Conservation (phyloP, 306 rosid species). For the Ceratonia siliqua region DNA sequence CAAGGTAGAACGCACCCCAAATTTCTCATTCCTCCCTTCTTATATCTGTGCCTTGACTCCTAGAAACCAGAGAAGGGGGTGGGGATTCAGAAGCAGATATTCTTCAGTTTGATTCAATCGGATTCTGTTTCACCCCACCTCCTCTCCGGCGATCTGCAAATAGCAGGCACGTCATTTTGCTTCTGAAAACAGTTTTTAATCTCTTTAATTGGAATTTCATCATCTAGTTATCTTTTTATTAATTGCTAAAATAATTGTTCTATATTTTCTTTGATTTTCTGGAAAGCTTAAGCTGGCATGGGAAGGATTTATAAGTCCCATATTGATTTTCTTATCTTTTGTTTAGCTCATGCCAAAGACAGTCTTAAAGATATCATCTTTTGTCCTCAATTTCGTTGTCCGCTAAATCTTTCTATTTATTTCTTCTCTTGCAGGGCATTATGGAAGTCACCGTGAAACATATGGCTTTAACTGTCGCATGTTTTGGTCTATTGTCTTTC, state of each 20-base stretch:
- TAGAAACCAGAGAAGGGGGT: neutral
- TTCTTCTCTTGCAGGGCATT: neutral
- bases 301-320: neutral
- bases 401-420: neutral
- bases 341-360: neutral
- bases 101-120: neutral
- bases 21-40: neutral
- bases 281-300: neutral
- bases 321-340: neutral
- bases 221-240: neutral
- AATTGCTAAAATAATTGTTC: neutral
- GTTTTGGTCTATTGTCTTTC: conserved; percentile 32
- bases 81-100: neutral
- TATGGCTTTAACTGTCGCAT: conserved; percentile 18
- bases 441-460: conserved; percentile 41
- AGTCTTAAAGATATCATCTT: neutral
- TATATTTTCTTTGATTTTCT: neutral
- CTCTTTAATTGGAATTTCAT: neutral
- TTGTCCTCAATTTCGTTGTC: neutral
- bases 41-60: too few species aligned
- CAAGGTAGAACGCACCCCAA: neutral
- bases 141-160: neutral
- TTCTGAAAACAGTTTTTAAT: neutral
- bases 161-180: neutral
- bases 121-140: neutral